Base-by-base conservation (phyloP, 164 flowering plant genomes). In the Macadamia tetraphylla region DNA sequence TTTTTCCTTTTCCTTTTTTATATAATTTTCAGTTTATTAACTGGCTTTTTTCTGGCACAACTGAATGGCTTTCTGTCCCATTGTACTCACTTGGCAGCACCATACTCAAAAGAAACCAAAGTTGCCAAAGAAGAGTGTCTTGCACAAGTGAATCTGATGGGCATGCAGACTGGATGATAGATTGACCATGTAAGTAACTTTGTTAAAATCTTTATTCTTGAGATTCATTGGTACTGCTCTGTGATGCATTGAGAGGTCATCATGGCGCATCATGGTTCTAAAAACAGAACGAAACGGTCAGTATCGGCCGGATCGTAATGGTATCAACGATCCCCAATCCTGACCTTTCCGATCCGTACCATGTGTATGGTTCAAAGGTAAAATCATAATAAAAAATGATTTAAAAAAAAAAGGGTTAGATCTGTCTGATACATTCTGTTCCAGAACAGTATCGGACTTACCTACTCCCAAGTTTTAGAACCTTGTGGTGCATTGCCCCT, bases 21-120 rank as follows among this genome's bases (percentile, higher is more conserved):
- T 23, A 23, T 23, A 23, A 23, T 23, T 23, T 23, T 32, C 9
- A 8, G 29, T 35, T 51, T 23, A 29, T 57, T 64, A 23, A 23
- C 23, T 23, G 23, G 59, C 14, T n/a, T 32, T 12, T 61, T 5
- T 49, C 12, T 66, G 53, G 44, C 29, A 18, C n/a, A n/a, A 7
- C 57, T 6, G 31, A 58, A 7, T 61, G 52, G 52, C 18, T 31
- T 14, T 62, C 11, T 46, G n/a, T 69, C 68, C 29, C 60, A 13
- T 63, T 35, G 23, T 23, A 66, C 56, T 58, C 40, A 1, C 51
- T 65, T 51, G 64, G 71, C 88, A 93, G 98, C 70, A 83, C 73
- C 89, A 87, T 0, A 70, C 69, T 58, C 90, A 84, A 1, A 91
- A 86, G 86, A 91, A 82, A 67, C 80, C 86, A 49, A 94, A 87